Conservation (phyloP, 192 early-diverging fungal genomes). For the Lobosporangium transversale region DNA sequence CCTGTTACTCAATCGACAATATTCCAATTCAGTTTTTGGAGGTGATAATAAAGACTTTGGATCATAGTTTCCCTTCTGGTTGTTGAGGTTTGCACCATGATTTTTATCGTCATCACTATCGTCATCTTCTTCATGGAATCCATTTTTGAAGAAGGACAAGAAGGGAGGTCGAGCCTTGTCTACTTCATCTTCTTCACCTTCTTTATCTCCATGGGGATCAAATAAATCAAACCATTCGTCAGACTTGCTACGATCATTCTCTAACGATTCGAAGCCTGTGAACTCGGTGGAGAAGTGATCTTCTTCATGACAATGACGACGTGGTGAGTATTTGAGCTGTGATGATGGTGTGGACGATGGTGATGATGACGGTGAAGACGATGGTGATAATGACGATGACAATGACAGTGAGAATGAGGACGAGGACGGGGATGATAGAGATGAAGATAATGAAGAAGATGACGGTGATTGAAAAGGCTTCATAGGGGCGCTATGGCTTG, state of each 20-base stretch:
- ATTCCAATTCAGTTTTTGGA: not conserved
- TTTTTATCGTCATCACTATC: not conserved
- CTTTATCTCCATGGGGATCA: not conserved
- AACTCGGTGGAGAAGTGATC: not conserved
- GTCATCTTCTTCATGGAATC: not conserved
- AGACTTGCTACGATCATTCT: slow-evolving; percentile 11
- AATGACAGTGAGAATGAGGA: not conserved
- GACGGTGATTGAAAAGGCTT: not conserved
- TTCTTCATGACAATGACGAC: not conserved
- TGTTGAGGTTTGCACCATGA: not conserved
- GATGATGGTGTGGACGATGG: no score
- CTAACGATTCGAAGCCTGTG: slow-evolving; percentile 30
- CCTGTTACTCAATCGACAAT: slow-evolving; percentile 22
- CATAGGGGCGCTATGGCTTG: slow-evolving; percentile 1
- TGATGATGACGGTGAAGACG: not conserved
- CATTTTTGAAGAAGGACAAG: not conserved
- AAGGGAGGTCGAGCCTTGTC: not conserved
- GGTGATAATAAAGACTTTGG: no score
- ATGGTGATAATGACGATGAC: not conserved
- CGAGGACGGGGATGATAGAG: no score
- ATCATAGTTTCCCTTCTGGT: not conserved
- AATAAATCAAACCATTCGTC: slow-evolving; percentile 17
- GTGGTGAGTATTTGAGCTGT: not conserved
- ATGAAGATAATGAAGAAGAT: not conserved
- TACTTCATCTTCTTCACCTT: not conserved